Percentiles rank a stretch among this genome's conserved stretches.
phyloP scores from a whole-genome alignment of 495 filamentous ascomycete genomes.

The Penicillium manginii region DNA sequence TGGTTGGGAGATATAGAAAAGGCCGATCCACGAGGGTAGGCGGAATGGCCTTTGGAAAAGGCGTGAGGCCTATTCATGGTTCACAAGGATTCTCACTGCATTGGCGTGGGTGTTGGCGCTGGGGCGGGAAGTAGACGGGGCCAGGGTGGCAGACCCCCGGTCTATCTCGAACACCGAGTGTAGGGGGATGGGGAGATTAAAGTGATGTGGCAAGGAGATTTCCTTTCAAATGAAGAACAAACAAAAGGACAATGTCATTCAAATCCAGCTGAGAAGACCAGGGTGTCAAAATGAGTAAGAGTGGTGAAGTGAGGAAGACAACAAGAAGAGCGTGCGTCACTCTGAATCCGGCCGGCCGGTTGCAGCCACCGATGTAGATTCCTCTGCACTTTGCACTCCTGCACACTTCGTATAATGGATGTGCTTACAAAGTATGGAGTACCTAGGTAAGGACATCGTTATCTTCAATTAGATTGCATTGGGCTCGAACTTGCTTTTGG shows the following conservation, averaged over 20 bases:
- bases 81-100: constrained; percentile 26
- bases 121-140: constrained; percentile 17
- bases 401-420: too few species aligned
- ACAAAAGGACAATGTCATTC: too few species aligned
- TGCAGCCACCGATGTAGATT: constrained; percentile 17
- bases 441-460: too few species aligned
- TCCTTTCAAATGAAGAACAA: not conserved
- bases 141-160: constrained; percentile 8
- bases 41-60: constrained; percentile 75
- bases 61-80: constrained; percentile 65
- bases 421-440: too few species aligned
- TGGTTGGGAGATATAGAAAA: constrained; percentile 91
- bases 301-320: constrained; percentile 8
- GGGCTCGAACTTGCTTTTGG: too few species aligned
- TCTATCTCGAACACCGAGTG: constrained; percentile 6
- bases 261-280: not conserved
- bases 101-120: constrained; percentile 15
- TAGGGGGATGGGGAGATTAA: not conserved
- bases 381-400: too few species aligned
- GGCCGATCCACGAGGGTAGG: constrained; percentile 64
- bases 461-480: too few species aligned
- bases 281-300: constrained; percentile 1
- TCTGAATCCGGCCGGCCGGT: constrained; percentile 35
- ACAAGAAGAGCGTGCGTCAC: constrained; percentile 9
- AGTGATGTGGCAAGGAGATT: not conserved